phyloP scores from a whole-genome alignment of 2,329 filamentous ascomycete species.

The Atkinsonella texensis region DNA sequence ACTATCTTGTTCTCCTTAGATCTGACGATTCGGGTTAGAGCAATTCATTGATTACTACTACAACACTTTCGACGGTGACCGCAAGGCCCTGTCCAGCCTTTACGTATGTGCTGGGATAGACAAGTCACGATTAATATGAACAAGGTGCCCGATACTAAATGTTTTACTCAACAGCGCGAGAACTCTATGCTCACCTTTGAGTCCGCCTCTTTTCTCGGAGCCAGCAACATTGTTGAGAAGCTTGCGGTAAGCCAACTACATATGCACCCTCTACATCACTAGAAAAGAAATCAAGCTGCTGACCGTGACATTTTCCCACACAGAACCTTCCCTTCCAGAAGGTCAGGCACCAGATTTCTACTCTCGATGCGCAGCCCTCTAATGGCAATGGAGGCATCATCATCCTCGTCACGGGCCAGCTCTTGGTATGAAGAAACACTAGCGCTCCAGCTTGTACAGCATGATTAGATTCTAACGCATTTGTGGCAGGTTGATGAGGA shows the following conservation, averaged over 20 bases:
- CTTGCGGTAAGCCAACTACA: constrained; percentile 47
- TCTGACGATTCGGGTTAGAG: constrained; percentile 36
- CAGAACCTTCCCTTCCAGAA: constrained; percentile 70
- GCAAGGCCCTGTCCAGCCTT: constrained; percentile 51
- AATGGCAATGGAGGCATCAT: constrained; percentile 55
- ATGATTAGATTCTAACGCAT: neutral
- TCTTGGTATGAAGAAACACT: constrained; percentile 49
- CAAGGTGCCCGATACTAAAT: constrained; percentile 4
- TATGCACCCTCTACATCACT: too few species aligned
- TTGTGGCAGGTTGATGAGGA: constrained; percentile 65
- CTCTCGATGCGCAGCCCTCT: constrained; percentile 74
- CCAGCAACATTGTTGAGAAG: constrained; percentile 61
- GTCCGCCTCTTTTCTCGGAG: constrained; percentile 53
- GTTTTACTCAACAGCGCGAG: constrained; percentile 45
- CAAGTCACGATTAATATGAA: neutral
- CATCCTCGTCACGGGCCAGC: constrained; percentile 77
- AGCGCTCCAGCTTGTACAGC: neutral
- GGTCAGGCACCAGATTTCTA: constrained; percentile 66
- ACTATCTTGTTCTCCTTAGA: neutral
- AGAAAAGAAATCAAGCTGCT: neutral
- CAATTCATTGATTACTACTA: constrained; percentile 91
- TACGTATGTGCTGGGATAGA: constrained; percentile 68
- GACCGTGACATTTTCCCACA: constrained; percentile 5
- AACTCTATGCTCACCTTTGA: constrained; percentile 94
- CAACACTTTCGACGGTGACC: constrained; percentile 68